Evolutionary conservation across 1,284 basidiomycete species (phyloP), one percentile per base, ranked within the genome.

Genomic region (Pascua guehoae): DNA sequence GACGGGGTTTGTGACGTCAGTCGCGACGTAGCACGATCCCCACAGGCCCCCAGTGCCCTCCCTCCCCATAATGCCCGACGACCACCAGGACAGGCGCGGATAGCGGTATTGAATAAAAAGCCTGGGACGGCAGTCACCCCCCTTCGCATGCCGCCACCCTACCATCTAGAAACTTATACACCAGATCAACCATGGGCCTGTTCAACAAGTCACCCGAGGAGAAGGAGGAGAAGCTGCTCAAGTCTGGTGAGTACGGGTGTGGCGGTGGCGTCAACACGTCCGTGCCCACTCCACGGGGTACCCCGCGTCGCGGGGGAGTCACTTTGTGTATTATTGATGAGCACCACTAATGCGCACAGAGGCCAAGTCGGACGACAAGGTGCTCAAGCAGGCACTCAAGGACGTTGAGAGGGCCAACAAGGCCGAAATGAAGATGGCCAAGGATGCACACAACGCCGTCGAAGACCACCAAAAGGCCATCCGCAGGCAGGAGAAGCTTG

Each of bases 151-250:
- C 24, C 24, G 24, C 24, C 24, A 32, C 24, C 24, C 24, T n/a
- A 32, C 24, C 7, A 32, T 32, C 24, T 32, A 32, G 24, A 32
- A 32, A 32, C 24, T 32, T 32, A 32, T 32, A 32, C 24, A 32
- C 24, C 4, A 32, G 24, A 32, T 32, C 24, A 32, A 70, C 45
- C 48, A 75, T 75, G 73, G 73, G 73, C 43, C 51, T 75, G 17
- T 72, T 75, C 62, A 62, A 61, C 49, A 68, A 64, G 41, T 68
- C 71, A 60, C 66, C 73, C 46, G 63, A 64, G 51, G 67, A 66
- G 57, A 61, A 70, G 61, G 66, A 72, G 63, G 70, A 75, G 63
- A 73, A 73, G 63, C 46, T 65, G 24, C 57, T 74, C 32, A 58
- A 62, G 16, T 68, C 69, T 54, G 73, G 73, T 73, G 50, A 57